These are phyloP conservation scores for Orbilia brochopaga DNA, from an alignment of 2,329 filamentous ascomycete species.

Conservation along the genomic window DNA sequence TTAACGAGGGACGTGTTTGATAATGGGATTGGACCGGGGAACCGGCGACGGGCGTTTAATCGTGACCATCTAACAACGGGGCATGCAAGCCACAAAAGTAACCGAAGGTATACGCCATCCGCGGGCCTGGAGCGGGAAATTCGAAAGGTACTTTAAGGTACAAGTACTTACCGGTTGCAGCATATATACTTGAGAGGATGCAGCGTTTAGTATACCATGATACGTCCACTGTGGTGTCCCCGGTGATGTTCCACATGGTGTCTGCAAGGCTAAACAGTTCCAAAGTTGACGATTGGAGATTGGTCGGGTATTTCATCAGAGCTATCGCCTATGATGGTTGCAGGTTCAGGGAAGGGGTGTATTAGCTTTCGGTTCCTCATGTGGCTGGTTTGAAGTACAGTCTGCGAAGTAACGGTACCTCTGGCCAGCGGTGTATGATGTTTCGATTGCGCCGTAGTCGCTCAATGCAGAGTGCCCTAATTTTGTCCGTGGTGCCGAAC, in stretches of 20 bases:
- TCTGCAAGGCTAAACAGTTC: slow-evolving; percentile 85
- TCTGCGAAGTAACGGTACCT: slow-evolving; percentile 65
- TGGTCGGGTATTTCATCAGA: slow-evolving; percentile 82
- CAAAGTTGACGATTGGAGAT: slow-evolving; percentile 74
- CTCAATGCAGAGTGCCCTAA: slow-evolving; percentile 75
- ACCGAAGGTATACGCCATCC: slow-evolving; percentile 34
- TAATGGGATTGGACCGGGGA: slow-evolving; percentile 41
- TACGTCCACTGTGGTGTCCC: slow-evolving; percentile 79
- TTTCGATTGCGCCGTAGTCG: slow-evolving; percentile 75
- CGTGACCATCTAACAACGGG: slow-evolving; percentile 21
- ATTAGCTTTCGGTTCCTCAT: slow-evolving; percentile 5
- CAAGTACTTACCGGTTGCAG: slow-evolving; percentile 61
- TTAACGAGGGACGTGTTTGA: slow-evolving; percentile 1
- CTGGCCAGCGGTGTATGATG: slow-evolving; percentile 81
- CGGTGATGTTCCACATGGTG: slow-evolving; percentile 87
- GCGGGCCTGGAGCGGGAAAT: slow-evolving; percentile 7
- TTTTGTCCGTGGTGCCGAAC: slow-evolving; percentile 67
- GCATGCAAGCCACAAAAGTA: slow-evolving; percentile 41
- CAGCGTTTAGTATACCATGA: slow-evolving; percentile 84
- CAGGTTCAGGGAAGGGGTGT: slow-evolving; percentile 28
- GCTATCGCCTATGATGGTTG: slow-evolving; percentile 72
- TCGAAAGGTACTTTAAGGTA: slow-evolving; percentile 19
- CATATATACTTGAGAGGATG: slow-evolving; percentile 70
- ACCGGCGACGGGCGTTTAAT: slow-evolving; percentile 24
- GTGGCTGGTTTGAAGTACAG: neutral